These are phyloP conservation scores for Collariella sp. DNA, from an alignment of 495 filamentous ascomycete species.

Conservation along the genomic window DNA sequence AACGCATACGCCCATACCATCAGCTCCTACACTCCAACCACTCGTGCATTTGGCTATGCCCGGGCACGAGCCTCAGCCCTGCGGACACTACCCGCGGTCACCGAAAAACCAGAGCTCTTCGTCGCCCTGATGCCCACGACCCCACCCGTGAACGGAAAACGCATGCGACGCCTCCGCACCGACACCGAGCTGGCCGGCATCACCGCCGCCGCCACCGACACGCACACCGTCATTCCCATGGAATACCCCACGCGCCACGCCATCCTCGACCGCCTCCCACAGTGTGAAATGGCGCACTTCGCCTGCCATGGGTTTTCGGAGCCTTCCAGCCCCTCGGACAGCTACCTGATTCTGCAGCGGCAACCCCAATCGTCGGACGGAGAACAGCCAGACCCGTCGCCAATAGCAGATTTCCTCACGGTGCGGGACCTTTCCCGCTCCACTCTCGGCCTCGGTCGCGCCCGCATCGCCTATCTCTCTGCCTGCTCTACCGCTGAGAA, in stretches of 20 bases:
- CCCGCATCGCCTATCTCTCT: constrained; percentile 3
- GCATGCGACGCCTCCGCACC: no score
- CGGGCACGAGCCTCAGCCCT: no score
- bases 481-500: constrained; percentile 8
- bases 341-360: constrained; percentile 2
- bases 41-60: not conserved
- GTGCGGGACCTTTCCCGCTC: not conserved
- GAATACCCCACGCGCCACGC: no score
- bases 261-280: not conserved
- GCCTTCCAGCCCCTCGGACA: not conserved
- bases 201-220: no score
- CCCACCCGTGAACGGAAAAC: not conserved
- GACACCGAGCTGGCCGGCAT: no score
- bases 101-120: not conserved
- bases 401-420: not conserved
- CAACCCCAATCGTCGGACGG: not conserved
- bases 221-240: no score
- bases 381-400: no score
- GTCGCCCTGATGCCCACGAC: not conserved
- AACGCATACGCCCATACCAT: not conserved
- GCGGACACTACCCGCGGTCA: not conserved
- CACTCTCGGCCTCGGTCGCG: not conserved
- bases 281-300: not conserved
- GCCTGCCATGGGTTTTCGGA: constrained; percentile 3
- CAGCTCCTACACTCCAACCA: not conserved